Conservation (phyloP, 1,139 yeast species). For the Zygoascus meyerae region DNA sequence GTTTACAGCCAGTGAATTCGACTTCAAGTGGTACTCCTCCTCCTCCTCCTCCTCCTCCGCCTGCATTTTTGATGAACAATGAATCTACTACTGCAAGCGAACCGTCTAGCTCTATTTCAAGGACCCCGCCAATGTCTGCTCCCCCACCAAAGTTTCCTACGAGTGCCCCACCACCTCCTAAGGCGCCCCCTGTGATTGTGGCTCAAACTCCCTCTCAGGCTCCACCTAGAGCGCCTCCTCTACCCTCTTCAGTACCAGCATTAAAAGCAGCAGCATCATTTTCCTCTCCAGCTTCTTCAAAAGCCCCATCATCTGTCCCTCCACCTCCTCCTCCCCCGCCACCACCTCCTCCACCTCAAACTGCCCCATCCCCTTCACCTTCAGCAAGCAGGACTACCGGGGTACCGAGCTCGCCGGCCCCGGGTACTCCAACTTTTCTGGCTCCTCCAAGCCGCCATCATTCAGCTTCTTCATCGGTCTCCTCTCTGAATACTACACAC, state of each 20-base stretch:
- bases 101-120: no score
- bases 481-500: conserved; percentile 24
- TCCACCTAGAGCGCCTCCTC: conserved; percentile 21
- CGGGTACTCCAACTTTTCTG: conserved; percentile 11
- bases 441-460: conserved; percentile 21
- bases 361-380: not conserved
- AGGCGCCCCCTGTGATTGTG: conserved; percentile 12
- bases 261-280: conserved; percentile 2
- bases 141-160: not conserved
- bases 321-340: conserved; percentile 24
- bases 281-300: conserved; percentile 1
- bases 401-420: conserved; percentile 6
- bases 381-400: conserved; percentile 6
- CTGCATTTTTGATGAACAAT: conserved; percentile 11
- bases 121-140: no score
- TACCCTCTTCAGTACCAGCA: conserved; percentile 15
- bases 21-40: conserved; percentile 9
- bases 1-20: not conserved
- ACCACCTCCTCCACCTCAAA: conserved; percentile 18
- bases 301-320: conserved; percentile 9
- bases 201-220: conserved; percentile 12
- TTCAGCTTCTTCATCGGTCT: conserved; percentile 29
- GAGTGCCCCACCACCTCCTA: conserved; percentile 20
- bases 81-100: no score
- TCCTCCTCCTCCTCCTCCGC: conserved; percentile 18